A percentile compares a stretch with the other conserved stretches of the same genome.
Conservation (phyloP, 2,329 filamentous ascomycete species). For the Thelonectria blattea region DNA sequence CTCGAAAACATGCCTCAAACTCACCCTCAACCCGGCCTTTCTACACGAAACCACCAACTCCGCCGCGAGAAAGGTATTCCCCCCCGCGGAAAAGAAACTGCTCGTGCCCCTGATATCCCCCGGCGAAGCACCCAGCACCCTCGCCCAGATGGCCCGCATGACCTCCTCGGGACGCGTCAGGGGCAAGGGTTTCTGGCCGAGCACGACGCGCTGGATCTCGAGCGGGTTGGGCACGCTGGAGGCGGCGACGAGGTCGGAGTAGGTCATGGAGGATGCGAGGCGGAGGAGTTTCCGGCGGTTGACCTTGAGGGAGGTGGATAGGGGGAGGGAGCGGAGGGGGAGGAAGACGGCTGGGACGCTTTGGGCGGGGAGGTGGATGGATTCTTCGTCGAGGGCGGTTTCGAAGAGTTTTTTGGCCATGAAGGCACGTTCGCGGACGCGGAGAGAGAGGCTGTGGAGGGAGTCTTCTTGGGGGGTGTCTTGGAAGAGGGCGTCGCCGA, state of each 20-base stretch:
- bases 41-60: conserved; percentile 54
- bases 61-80: conserved; percentile 52
- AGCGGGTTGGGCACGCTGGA: conserved; percentile 46
- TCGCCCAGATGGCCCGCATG: conserved; percentile 56
- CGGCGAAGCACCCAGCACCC: conserved; percentile 48
- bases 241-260: conserved; percentile 51
- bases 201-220: conserved; percentile 42
- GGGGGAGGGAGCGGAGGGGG: conserved; percentile 54
- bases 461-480: too few relatives aligned
- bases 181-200: conserved; percentile 51
- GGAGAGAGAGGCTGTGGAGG: conserved; percentile 45
- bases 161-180: conserved; percentile 54
- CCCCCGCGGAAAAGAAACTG: conserved; percentile 54
- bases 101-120: conserved; percentile 49
- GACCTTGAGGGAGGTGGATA: conserved; percentile 58
- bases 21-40: conserved; percentile 48
- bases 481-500: conserved; percentile 49
- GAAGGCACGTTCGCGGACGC: conserved; percentile 52
- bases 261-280: conserved; percentile 50
- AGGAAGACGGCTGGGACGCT: conserved; percentile 57
- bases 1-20: conserved; percentile 50
- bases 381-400: conserved; percentile 43
- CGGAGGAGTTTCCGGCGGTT: conserved; percentile 55
- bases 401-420: conserved; percentile 53
- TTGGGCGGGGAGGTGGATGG: conserved; percentile 42